Evolutionary conservation across 768 basidiomycete species (phyloP), one percentile per base, ranked within the genome.

Genomic region (Trametes sanguinea): DNA sequence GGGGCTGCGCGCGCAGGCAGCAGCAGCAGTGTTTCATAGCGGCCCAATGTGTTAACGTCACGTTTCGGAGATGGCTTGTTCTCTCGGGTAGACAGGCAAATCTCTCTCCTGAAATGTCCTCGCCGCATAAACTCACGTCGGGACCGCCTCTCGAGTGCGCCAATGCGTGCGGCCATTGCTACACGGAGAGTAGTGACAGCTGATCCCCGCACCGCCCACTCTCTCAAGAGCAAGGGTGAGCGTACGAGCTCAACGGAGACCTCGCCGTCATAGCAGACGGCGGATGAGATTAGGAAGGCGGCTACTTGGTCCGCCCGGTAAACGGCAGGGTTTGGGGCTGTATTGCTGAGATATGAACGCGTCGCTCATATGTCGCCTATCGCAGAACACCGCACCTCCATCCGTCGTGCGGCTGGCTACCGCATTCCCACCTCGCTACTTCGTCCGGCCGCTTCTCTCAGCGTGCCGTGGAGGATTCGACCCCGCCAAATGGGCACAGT

Each of bases 361-460:
- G 32, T 17, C 37, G 51, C 44, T 45, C 54, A 56, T 62, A 54
- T 61, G 54, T 54, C 50, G 43, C 22, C 50, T 62, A 62, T 62
- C 61, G 54, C 29, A 44, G 55, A 16, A 37, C 61, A 57, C 52
- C 55, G 51, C 51, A 29, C 60, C 43, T 43, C 30, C 57, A 33
- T 16, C 53, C 46, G 22, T 16, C 51, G 14, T 16, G 43, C 50
- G 16, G 42, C 27, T 39, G 30, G 33, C 50, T n/a, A 27, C 30
- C 46, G 32, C 42, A n/a, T 57, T 62, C 61, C 51, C 61, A 62
- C 61, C 50, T 59, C 42, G 33, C 50, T 39, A 52, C 46, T 62
- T 51, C 55, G 43, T 52, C 61, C 61, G 61, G 30, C 30, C 43
- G 55, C 61, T 62, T 62, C 61, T 46, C 39, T 30, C 22, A 40